These are phyloP conservation scores for Elaeis oleifera DNA, from an alignment of 202 grass and related monocot species.

Conservation along the genomic window DNA sequence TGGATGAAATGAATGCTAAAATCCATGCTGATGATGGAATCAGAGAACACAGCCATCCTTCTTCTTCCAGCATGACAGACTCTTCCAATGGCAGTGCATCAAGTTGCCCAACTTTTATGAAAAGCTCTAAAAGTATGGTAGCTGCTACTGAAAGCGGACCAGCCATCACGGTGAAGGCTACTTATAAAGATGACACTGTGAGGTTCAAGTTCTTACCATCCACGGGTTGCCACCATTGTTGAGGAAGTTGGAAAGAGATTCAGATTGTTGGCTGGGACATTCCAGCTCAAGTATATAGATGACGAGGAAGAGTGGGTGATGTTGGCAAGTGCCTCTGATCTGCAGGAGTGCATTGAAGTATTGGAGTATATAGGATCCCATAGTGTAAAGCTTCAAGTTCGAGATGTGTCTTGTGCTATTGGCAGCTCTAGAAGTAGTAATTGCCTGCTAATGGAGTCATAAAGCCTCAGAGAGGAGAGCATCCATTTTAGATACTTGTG, in stretches of 20 bases:
- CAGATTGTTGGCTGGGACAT: conserved; percentile 44
- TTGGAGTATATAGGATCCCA: conserved; percentile 45
- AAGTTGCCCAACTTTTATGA: conserved; percentile 54
- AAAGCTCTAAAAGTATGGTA: conserved; percentile 10
- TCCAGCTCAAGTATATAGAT: conserved; percentile 87
- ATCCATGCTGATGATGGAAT: conserved; percentile 26
- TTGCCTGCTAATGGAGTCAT: conserved; percentile 46
- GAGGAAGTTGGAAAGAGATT: conserved; percentile 82
- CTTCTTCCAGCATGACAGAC: conserved; percentile 67
- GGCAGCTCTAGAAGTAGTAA: conserved; percentile 60
- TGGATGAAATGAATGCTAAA: conserved; percentile 24
- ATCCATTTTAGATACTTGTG: too few relatives aligned
- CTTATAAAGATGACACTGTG: conserved; percentile 66
- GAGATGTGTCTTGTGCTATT: conserved; percentile 32
- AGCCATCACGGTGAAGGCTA: conserved; percentile 58
- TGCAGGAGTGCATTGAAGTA: conserved; percentile 74
- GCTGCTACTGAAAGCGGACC: conserved; percentile 18
- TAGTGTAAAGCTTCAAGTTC: conserved; percentile 66
- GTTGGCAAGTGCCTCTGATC: conserved; percentile 57
- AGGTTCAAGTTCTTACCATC: conserved; percentile 69
- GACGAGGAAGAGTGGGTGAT: conserved; percentile 94
- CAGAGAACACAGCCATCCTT: conserved; percentile 40
- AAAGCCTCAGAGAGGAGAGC: background rate
- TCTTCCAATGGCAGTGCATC: conserved; percentile 81
- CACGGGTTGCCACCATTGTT: conserved; percentile 47